Conservation (phyloP, 495 filamentous ascomycete genomes). For the Cryomyces minteri region DNA sequence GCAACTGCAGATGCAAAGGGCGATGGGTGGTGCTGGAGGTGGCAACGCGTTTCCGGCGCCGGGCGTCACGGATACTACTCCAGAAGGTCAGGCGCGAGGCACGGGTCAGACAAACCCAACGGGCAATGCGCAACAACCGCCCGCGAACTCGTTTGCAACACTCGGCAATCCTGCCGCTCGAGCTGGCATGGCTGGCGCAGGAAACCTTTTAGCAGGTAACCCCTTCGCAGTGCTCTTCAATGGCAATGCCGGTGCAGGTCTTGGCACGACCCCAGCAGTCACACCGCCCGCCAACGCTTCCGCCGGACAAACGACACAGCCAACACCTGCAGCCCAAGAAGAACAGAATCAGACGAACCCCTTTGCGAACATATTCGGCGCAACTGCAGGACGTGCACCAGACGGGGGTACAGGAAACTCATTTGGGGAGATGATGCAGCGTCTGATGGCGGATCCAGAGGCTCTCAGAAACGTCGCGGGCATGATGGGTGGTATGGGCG, state of each 20-base stretch:
- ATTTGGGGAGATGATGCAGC: conserved; percentile 22
- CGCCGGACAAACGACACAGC: conserved; percentile 1
- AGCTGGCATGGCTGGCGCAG: conserved; percentile 23
- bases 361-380: conserved; percentile 33
- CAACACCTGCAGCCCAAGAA: not conserved
- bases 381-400: conserved; percentile 18
- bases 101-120: conserved; percentile 20
- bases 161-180: conserved; percentile 12
- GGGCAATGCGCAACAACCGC: conserved; percentile 21
- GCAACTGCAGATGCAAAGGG: conserved; percentile 59
- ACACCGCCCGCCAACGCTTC: conserved; percentile 6
- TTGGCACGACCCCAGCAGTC: not conserved
- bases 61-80: conserved; percentile 58
- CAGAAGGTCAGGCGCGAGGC: conserved; percentile 8
- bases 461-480: conserved; percentile 24
- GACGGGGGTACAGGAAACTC: conserved; percentile 16
- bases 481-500: conserved; percentile 24
- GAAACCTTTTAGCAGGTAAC: conserved; percentile 22
- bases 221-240: conserved; percentile 51
- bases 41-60: conserved; percentile 66
- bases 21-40: conserved; percentile 38
- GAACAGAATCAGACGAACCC: conserved; percentile 26
- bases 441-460: conserved; percentile 24
- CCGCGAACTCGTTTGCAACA: conserved; percentile 22
- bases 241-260: not conserved